A percentile compares a stretch with the other conserved stretches of the same genome.
These are phyloP conservation scores for Aspergillus sclerotioniger DNA, from an alignment of 495 filamentous ascomycete genomes.

Conservation along the genomic window DNA sequence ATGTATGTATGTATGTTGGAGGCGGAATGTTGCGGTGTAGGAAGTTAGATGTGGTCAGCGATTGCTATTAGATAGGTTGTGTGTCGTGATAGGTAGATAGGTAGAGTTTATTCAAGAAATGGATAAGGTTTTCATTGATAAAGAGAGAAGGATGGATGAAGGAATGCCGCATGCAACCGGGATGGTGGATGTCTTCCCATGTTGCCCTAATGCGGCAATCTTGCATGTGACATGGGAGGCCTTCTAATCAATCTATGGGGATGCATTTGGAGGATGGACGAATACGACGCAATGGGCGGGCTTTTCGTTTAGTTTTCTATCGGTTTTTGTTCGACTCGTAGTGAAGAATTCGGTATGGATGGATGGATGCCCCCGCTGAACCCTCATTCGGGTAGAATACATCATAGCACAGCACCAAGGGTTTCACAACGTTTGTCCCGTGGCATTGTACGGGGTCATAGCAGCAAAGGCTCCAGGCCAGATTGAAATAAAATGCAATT, in stretches of 20 bases:
- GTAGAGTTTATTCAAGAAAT: background rate
- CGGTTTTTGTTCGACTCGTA: background rate
- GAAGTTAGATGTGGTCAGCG: too few species aligned
- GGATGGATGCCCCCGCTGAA: background rate
- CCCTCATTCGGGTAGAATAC: background rate
- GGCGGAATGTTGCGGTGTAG: too few species aligned
- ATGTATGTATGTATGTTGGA: too few species aligned
- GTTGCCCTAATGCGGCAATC: slow-evolving; percentile 2
- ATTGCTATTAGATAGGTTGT: background rate
- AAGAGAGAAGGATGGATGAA: background rate
- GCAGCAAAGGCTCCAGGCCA: background rate
- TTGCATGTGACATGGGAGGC: background rate
- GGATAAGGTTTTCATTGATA: background rate
- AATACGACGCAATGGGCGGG: background rate
- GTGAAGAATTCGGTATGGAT: background rate
- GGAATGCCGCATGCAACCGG: background rate
- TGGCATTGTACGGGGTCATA: background rate
- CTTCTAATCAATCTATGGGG: background rate
- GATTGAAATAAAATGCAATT: background rate
- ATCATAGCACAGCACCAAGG: background rate
- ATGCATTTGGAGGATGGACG: too few species aligned
- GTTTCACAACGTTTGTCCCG: background rate
- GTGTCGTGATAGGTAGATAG: background rate
- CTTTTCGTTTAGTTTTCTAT: background rate
- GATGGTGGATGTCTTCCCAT: background rate